phyloP scores from a whole-genome alignment of 352 stramenopile genomes.

The Labyrinthula sp. region DNA sequence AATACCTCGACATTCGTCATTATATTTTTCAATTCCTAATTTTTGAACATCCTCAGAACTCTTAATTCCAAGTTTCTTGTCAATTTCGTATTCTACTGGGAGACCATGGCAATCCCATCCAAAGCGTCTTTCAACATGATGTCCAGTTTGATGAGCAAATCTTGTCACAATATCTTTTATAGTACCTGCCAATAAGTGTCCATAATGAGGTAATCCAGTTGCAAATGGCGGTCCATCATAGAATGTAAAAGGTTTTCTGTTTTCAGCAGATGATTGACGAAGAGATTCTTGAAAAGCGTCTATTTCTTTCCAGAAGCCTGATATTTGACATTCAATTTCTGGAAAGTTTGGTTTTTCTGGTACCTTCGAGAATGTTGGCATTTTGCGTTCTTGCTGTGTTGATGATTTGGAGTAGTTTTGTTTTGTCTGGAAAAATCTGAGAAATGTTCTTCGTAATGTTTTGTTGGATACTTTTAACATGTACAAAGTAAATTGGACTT shows the following conservation, averaged over 20 bases:
- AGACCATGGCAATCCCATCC: slow-evolving; percentile 98
- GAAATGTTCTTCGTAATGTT: too few relatives aligned
- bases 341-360: slow-evolving; percentile 44
- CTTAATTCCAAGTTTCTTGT: slow-evolving; percentile 93
- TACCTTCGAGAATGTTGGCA: slow-evolving; percentile 22
- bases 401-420: slow-evolving; percentile 1
- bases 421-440: too few relatives aligned
- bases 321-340: slow-evolving; percentile 46
- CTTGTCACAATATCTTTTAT: slow-evolving; percentile 99
- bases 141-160: slow-evolving; percentile 90
- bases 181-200: slow-evolving; percentile 88
- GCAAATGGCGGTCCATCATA: slow-evolving; percentile 98
- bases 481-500: too few relatives aligned
- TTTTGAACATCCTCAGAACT: slow-evolving; percentile 85
- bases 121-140: slow-evolving; percentile 84
- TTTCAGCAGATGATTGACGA: slow-evolving; percentile 60
- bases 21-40: slow-evolving; percentile 83
- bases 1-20: slow-evolving; percentile 85
- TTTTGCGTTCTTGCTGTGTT: slow-evolving; percentile 13
- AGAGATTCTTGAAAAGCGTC: slow-evolving; percentile 46
- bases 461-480: too few relatives aligned
- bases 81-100: slow-evolving; percentile 96
- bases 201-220: slow-evolving; percentile 91
- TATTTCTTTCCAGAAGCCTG: slow-evolving; percentile 45
- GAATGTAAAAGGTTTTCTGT: slow-evolving; percentile 85